These are phyloP conservation scores for Lanzia echinophila DNA, from an alignment of 2,329 filamentous ascomycete species.

Conservation along the genomic window DNA sequence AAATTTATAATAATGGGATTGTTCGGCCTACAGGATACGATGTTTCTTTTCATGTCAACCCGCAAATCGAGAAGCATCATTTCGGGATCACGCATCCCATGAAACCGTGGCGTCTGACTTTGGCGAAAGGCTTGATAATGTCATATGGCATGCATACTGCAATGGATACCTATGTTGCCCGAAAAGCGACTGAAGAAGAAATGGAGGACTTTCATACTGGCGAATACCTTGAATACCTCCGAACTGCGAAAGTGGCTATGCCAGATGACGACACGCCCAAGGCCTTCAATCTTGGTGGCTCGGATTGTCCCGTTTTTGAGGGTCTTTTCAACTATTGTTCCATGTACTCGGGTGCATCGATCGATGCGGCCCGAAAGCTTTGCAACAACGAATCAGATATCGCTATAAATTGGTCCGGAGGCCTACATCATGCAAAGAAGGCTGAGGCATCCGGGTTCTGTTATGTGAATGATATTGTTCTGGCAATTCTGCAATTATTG, in stretches of 20 bases:
- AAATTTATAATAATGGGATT: conserved; percentile 56
- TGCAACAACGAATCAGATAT: conserved; percentile 85
- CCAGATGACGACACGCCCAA: conserved; percentile 56
- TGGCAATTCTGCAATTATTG: conserved; percentile 83
- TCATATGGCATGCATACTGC: conserved; percentile 93
- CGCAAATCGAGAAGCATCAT: conserved; percentile 91
- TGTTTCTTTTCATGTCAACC: conserved; percentile 94
- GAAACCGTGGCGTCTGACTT: conserved; percentile 95
- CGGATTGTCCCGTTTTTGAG: conserved; percentile 94
- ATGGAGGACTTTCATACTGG: conserved; percentile 77
- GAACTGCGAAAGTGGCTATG: conserved; percentile 59
- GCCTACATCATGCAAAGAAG: conserved; percentile 93
- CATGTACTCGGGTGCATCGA: conserved; percentile 81
- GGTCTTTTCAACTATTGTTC: conserved; percentile 94
- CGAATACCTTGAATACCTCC: conserved; percentile 88
- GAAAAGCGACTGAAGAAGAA: conserved; percentile 80
- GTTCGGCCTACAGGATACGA: conserved; percentile 76
- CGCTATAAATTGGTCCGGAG: conserved; percentile 95
- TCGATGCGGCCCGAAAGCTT: conserved; percentile 87
- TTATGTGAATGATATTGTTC: conserved; percentile 97
- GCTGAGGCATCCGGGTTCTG: conserved; percentile 92
- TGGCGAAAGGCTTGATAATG: conserved; percentile 91
- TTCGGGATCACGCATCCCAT: conserved; percentile 97
- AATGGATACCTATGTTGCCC: conserved; percentile 89
- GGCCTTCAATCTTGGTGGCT: conserved; percentile 78